Conservation (phyloP, 352 stramenopile species). For the Globisporangium irregulare region DNA sequence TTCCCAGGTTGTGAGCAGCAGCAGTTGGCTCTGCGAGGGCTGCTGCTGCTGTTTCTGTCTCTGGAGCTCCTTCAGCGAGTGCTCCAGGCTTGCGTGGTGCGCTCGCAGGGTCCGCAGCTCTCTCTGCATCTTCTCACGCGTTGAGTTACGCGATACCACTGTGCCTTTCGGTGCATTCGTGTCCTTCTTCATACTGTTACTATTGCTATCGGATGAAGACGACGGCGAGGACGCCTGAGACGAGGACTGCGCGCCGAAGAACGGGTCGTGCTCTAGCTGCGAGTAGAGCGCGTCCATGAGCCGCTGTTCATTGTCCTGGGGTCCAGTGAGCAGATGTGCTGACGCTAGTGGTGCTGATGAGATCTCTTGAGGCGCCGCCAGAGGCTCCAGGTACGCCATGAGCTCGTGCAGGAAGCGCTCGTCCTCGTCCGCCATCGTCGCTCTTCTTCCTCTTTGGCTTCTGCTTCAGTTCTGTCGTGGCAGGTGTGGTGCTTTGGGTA, state of each 20-base stretch:
- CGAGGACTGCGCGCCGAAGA: background rate
- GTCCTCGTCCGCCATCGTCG: slow-evolving; percentile 1
- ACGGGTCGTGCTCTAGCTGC: background rate
- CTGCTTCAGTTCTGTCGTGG: background rate
- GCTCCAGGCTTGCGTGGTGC: background rate
- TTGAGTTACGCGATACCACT: background rate
- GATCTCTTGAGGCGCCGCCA: background rate
- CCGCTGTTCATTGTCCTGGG: background rate
- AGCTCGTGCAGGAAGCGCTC: slow-evolving; percentile 4
- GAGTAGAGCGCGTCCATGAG: slow-evolving; percentile 3
- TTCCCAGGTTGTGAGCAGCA: background rate
- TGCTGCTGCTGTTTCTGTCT: background rate
- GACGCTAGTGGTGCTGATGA: background rate
- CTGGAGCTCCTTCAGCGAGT: background rate
- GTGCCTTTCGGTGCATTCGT: background rate
- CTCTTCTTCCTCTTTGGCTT: background rate
- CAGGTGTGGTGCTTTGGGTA: background rate
- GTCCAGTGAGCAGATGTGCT: no score
- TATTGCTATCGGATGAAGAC: background rate
- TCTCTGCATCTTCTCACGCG: background rate
- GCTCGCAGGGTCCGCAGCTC: background rate
- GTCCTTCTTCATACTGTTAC: background rate
- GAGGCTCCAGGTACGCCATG: background rate
- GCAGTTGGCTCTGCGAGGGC: background rate
- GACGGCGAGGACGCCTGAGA: background rate